Base-by-base conservation (phyloP, 441 rosid species). In the Eutrema salsugineum region DNA sequence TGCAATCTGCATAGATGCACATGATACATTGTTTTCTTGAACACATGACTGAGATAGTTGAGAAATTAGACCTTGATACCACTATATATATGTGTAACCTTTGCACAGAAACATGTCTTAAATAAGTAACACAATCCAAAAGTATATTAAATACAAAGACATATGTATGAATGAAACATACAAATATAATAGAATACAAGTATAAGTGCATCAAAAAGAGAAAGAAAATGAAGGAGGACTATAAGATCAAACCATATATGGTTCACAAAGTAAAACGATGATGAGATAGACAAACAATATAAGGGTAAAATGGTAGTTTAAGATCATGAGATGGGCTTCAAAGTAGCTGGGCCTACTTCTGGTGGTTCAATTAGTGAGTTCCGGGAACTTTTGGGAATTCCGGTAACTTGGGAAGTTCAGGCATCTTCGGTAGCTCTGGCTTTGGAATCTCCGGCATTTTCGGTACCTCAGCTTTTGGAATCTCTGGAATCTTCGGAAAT, bases 371-470 rank as follows among this genome's bases (percentile, higher is more conserved):
- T 76, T 36, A 76, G 11, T 17, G 11, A 76, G 67, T 36, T 10
- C 70, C 77, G 0, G 80, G 70, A 66, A 66, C 42, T 57, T 76
- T 76, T 14, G 76, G 32, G 17, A 68, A 22, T 33, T 76, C 80
- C 1, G 67, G 77, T 33, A 72, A 64, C 64, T 76, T 66, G 35
- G 83, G 83, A 47, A 73, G 46, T 42, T 74, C 48, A 5, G 78
- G 72, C 50, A 73, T 19, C 30, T 69, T 71, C 0, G 74, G 39
- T 11, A 65, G 5, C 8, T 77, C 78, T 2, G 78, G 71, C 4
- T 73, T 73, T 1, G 46, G 76, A 16, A 81, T 15, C 22, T 77
- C 78, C 1, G 81, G 84, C 0, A 80, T 1, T 32, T 63, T 43
- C 0, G 78, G 75, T 0, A 38, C 0, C 33, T 78, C 72, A 0